Evolutionary conservation across 2,329 filamentous ascomycete species (phyloP).

Genomic region (Penicillium sp.): DNA sequence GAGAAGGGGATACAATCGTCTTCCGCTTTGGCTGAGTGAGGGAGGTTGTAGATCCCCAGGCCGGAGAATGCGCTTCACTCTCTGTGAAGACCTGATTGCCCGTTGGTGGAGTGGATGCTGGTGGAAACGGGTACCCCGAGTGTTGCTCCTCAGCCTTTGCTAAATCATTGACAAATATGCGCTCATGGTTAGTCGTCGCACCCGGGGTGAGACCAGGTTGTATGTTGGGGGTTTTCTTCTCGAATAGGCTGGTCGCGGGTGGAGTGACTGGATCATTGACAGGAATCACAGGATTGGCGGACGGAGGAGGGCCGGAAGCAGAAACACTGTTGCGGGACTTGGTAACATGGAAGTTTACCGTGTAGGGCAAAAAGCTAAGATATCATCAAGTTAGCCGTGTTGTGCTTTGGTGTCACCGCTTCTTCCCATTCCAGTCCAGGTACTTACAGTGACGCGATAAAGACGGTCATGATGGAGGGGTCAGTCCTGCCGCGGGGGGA

Average conservation of each 20-base stretch:
- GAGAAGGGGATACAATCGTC: slow-evolving; percentile 71
- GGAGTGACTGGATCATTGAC: slow-evolving; percentile 29
- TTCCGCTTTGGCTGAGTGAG: slow-evolving; percentile 77
- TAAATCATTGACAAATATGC: slow-evolving; percentile 37
- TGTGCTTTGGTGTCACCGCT: background rate
- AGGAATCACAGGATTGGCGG: slow-evolving; percentile 21
- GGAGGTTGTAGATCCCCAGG: slow-evolving; percentile 68
- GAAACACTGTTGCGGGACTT: slow-evolving; percentile 43
- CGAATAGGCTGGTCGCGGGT: slow-evolving; percentile 36
- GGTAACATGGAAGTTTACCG: slow-evolving; percentile 77
- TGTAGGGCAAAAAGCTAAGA: slow-evolving; percentile 83
- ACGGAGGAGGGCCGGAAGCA: slow-evolving; percentile 39
- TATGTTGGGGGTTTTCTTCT: slow-evolving; percentile 24
- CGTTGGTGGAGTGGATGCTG: slow-evolving; percentile 29
- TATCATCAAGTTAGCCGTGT: slow-evolving; percentile 5
- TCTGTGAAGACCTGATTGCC: slow-evolving; percentile 59
- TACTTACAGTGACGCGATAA: slow-evolving; percentile 61
- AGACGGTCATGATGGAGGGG: slow-evolving; percentile 56
- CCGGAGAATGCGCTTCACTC: slow-evolving; percentile 72
- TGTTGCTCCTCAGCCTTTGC: slow-evolving; percentile 27
- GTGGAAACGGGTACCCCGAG: slow-evolving; percentile 33
- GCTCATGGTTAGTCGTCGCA: slow-evolving; percentile 44
- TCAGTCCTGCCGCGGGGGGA: background rate
- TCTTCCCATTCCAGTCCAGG: background rate
- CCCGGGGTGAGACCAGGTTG: slow-evolving; percentile 39